Evolutionary conservation across 2,329 filamentous ascomycete species (phyloP), one percentile per base, ranked within the genome.

Genomic region (Colletotrichum costaricense): DNA sequence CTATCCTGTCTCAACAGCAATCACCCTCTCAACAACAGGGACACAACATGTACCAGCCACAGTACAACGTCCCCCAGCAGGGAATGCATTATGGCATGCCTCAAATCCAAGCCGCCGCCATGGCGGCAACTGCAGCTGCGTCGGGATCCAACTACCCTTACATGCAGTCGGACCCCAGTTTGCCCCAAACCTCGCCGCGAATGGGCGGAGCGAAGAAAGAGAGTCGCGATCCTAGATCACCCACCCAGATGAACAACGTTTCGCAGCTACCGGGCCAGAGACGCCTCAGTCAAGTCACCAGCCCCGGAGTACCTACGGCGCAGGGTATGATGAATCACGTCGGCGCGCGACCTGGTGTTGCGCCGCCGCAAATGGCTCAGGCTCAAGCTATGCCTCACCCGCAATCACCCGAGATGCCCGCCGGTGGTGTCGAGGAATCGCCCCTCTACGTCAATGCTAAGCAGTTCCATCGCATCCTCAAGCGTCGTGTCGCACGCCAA

Each of bases 361-460:
- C 84, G 42, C 88, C 91, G 73, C 91, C 92, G 33, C 87, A 91
- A 59, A 90, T 91, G 85, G 83, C 88, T 11, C 85, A 90, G 11
- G 87, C 89, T 9, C 93, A 93, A 80, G 87, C 89, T 75, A 92
- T 93, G 84, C 91, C 91, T 72, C 90, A 90, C 58, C 90, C 91
- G 4, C 92, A 94, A 75, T 96, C 95, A 1, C 94, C 95, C 8
- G 95, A 98, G 80, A 91, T 97, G 78, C 89, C 93, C 1, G 86
- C 93, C 3, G 88, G 89, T 16, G 89, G 89, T 16, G 91, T 92
- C 4, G 97, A 98, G 81, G 97, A 99, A 80, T 96, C 96, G 0
- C 97, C 97, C 0, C 87, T 99, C 1, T 99, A 99, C 78, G 97
- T 99, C 79, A 99, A 99, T 79, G 97, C 97, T 5, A 99, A 99